Percentiles rank a stretch among this genome's conserved stretches.
Evolutionary conservation across 495 filamentous ascomycete species (phyloP).

Genomic region (Penicillium diatomitis): DNA sequence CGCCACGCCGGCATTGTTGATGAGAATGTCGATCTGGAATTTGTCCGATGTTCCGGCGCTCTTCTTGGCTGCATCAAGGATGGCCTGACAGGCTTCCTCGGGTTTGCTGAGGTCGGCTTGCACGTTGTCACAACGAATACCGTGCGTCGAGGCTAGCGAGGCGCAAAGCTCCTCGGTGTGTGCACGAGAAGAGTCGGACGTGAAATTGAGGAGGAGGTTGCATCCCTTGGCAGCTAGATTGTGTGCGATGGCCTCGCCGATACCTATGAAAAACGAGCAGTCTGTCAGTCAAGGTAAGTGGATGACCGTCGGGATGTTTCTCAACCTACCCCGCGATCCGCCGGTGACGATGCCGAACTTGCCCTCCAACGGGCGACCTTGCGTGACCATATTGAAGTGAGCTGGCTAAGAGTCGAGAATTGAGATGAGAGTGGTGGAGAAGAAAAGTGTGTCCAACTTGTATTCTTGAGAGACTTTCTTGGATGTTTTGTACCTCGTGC

Average conservation of each 20-base stretch:
- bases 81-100: constrained; percentile 19
- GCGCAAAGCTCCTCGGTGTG: constrained; percentile 36
- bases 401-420: not conserved
- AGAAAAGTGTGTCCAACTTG: not conserved
- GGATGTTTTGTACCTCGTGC: no score
- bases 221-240: constrained; percentile 71
- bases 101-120: constrained; percentile 50
- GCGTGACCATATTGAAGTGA: constrained; percentile 12
- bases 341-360: constrained; percentile 75
- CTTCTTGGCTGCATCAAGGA: constrained; percentile 34
- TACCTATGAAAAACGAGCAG: constrained; percentile 43
- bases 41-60: constrained; percentile 41
- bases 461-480: no score
- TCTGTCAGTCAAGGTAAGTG: constrained; percentile 1
- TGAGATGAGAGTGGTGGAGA: not conserved
- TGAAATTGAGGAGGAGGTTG: constrained; percentile 62
- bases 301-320: no score
- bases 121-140: constrained; percentile 37
- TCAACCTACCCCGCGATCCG: constrained; percentile 53
- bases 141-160: constrained; percentile 29
- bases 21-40: constrained; percentile 73
- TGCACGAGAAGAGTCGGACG: constrained; percentile 45
- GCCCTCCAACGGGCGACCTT: constrained; percentile 41
- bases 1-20: constrained; percentile 80
- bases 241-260: constrained; percentile 72